Percentiles rank a stretch among this genome's conserved stretches.
These are phyloP conservation scores for Candida golubevii DNA, from an alignment of 805 yeast genomes.

Conservation along the genomic window DNA sequence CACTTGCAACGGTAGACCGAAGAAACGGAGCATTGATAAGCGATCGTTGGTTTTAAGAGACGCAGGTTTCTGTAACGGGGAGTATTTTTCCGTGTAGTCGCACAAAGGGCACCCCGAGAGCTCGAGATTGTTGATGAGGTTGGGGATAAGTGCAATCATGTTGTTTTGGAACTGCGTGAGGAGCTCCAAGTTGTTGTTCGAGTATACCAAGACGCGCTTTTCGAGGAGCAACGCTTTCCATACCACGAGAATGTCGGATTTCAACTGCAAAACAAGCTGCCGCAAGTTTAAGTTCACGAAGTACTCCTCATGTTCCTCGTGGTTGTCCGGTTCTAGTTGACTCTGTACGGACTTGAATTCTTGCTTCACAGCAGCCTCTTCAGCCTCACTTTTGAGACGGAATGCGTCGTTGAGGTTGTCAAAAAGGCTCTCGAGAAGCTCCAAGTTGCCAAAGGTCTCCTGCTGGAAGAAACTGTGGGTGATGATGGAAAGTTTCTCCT, in stretches of 20 bases:
- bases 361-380: constrained; percentile 7
- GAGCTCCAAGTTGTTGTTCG: constrained; percentile 68
- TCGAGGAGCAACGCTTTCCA: constrained; percentile 79
- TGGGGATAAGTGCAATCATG: constrained; percentile 78
- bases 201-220: constrained; percentile 67
- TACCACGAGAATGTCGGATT: constrained; percentile 55
- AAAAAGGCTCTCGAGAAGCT: constrained; percentile 63
- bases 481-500: constrained; percentile 85
- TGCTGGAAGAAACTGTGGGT: constrained; percentile 85
- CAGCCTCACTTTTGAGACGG: constrained; percentile 20
- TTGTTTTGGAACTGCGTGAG: constrained; percentile 82
- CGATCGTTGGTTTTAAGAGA: constrained; percentile 76
- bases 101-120: constrained; percentile 78
- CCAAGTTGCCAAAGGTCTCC: constrained; percentile 65
- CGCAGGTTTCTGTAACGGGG: constrained; percentile 50
- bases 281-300: constrained; percentile 68
- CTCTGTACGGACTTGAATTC: constrained; percentile 6
- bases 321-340: constrained; percentile 15
- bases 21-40: constrained; percentile 66
- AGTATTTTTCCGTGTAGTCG: constrained; percentile 46
- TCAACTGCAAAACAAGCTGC: constrained; percentile 56
- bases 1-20: constrained; percentile 83
- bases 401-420: constrained; percentile 50
- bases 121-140: constrained; percentile 63
- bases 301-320: constrained; percentile 35